phyloP scores from a whole-genome alignment of 148 eudicot species.

The Chenopodium quinoa region DNA sequence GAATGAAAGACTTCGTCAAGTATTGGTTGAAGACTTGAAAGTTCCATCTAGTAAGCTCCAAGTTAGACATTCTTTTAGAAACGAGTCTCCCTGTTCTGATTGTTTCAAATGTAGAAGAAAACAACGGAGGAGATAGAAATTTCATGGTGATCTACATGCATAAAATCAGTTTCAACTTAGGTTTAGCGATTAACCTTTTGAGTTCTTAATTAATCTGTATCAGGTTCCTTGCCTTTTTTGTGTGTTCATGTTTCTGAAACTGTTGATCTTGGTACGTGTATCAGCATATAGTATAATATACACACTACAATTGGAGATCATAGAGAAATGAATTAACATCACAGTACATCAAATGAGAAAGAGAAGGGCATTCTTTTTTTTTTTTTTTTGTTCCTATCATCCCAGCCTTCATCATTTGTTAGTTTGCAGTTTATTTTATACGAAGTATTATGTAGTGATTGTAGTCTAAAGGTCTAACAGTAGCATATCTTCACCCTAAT shows the following conservation, averaged over 20 bases:
- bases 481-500: no score
- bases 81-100: constrained; percentile 53
- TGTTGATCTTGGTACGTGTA: constrained; percentile 2
- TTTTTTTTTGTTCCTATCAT: no score
- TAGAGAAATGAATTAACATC: neutral
- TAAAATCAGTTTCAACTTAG: neutral
- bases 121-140: constrained; percentile 54
- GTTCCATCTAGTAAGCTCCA: constrained; percentile 59
- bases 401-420: no score
- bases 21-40: constrained; percentile 81
- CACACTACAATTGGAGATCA: neutral
- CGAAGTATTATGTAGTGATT: no score
- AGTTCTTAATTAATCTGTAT: neutral
- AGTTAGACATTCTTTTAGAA: constrained; percentile 35
- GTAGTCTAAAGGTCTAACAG: no score
- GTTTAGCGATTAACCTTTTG: neutral
- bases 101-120: constrained; percentile 84
- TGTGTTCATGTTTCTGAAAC: neutral
- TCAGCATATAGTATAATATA: neutral
- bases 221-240: neutral
- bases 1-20: constrained; percentile 74
- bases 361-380: no score
- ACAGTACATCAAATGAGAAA: no score
- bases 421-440: no score
- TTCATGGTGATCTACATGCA: neutral